These are phyloP conservation scores for Chytriomyces sp. DNA, from an alignment of 192 early-diverging fungal species.

Conservation along the genomic window DNA sequence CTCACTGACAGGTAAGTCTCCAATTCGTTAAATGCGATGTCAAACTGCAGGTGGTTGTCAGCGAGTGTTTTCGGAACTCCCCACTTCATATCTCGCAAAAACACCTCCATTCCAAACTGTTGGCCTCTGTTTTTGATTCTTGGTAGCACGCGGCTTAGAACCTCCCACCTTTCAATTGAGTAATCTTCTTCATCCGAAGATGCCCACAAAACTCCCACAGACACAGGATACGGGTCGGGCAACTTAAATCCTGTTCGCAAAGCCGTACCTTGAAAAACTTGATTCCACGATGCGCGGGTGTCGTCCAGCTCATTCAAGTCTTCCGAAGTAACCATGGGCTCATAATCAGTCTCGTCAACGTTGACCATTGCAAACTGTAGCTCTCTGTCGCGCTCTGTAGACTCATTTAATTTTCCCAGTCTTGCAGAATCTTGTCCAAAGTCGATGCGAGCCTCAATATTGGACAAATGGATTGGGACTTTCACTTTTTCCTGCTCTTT, in stretches of 20 bases:
- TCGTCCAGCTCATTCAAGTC: background rate
- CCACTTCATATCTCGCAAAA: slow-evolving; percentile 28
- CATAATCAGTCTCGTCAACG: slow-evolving; percentile 24
- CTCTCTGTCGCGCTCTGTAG: slow-evolving; percentile 12
- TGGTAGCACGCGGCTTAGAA: background rate
- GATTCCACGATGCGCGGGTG: slow-evolving; percentile 2
- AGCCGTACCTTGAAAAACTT: slow-evolving; percentile 18
- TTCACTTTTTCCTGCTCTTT: slow-evolving; percentile 15
- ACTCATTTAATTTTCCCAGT: background rate
- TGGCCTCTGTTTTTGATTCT: slow-evolving; percentile 11
- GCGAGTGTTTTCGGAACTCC: slow-evolving; percentile 7
- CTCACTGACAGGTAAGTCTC: slow-evolving; percentile 17
- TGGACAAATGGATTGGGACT: slow-evolving; percentile 15
- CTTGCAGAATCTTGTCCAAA: slow-evolving; percentile 19
- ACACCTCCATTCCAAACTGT: slow-evolving; percentile 22
- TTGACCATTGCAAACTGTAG: background rate
- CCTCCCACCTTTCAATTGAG: slow-evolving; percentile 11
- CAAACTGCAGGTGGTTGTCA: slow-evolving; percentile 6
- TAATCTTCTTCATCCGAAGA: slow-evolving; percentile 12
- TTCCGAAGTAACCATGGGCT: background rate
- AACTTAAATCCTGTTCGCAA: slow-evolving; percentile 16
- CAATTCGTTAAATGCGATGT: background rate
- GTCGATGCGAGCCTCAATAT: slow-evolving; percentile 31
- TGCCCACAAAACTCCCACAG: slow-evolving; percentile 12
- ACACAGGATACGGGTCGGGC: slow-evolving; percentile 16